A percentile compares a stretch with the other conserved stretches of the same genome.
Evolutionary conservation across 176 grass and related monocot species (phyloP).

Genomic region (Ananas comosus): DNA sequence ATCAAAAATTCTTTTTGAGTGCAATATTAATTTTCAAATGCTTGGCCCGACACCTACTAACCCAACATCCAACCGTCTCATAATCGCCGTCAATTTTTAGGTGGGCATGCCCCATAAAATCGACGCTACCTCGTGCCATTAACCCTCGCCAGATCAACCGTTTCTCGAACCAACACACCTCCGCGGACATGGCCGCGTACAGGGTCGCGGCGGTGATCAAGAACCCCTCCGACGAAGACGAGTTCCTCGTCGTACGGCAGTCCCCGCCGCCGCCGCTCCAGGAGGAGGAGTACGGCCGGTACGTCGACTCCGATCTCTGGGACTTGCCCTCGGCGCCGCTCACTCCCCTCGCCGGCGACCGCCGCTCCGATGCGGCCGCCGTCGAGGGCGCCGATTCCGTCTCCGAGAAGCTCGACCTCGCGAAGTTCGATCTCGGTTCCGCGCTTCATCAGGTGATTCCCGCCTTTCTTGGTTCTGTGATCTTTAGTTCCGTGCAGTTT

Average conservation of each 20-base stretch:
- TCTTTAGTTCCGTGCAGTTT: not conserved
- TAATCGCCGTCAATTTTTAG: too few relatives aligned
- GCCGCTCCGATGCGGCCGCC: slow-evolving; percentile 19
- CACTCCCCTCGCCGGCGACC: slow-evolving; percentile 17
- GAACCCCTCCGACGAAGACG: slow-evolving; percentile 26
- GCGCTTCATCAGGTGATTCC: slow-evolving; percentile 53
- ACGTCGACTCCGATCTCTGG: slow-evolving; percentile 76
- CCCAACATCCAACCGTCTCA: too few relatives aligned
- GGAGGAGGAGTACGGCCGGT: slow-evolving; percentile 57
- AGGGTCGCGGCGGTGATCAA: slow-evolving; percentile 53
- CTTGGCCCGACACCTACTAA: too few relatives aligned
- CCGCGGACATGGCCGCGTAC: slow-evolving; percentile 7
- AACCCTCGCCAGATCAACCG: too few relatives aligned
- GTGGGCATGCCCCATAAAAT: too few relatives aligned
- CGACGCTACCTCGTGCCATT: too few relatives aligned
- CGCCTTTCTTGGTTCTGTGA: not conserved
- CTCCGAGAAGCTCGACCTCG: slow-evolving; percentile 35
- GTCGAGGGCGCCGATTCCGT: slow-evolving; percentile 31
- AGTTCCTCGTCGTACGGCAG: slow-evolving; percentile 59
- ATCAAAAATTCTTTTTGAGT: too few relatives aligned
- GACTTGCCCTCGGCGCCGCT: slow-evolving; percentile 71
- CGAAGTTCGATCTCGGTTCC: slow-evolving; percentile 42
- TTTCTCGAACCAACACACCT: not conserved
- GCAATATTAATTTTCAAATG: too few relatives aligned
- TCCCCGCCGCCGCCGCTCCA: slow-evolving; percentile 34